Base-by-base conservation (phyloP, 257 asterid genomes). In the Scutellaria galericulata region DNA sequence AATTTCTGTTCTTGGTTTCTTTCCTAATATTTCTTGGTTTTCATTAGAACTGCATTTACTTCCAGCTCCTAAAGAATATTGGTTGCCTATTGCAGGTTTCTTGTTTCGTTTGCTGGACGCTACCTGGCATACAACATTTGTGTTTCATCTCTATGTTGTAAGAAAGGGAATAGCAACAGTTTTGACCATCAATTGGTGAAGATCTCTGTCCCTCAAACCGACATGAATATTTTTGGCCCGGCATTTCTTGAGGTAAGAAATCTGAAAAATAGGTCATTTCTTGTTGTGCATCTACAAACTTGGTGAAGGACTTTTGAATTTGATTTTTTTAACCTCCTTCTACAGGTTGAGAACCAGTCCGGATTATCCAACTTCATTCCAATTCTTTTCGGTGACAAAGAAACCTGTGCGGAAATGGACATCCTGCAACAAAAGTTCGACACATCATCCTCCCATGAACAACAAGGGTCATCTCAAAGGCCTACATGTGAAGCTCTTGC, bases 341-440 rank as follows among this genome's bases (percentile, higher is more conserved):
- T 81, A 83, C 85, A 94, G 98, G 96, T 94, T 44, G 99, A 95
- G 82, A 95, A 95, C 79, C 90, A 90, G 77, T 95, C 88, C 37
- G 99, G 99, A 12, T 63, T 95, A 76, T 92, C 99, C 57, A 95
- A 95, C 83, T 95, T 95, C 82, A 82, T 95, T 70, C 99, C 99
- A 6, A 80, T 95, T 64, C 91, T 95, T 27, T 70, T 95, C 6
- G 93, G 88, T n/a, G 90, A 92, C 73, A 78, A 80, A 82, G 95
- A 88, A 79, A 85, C 85, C 35, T 92, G 98, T 73, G 84, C 81
- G 52, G 99, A 95, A 80, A 86, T 92, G 92, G 81, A 79, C 70
- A 75, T 46, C 57, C 75, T 95, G 79, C 92, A 84, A 76, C 89
- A 68, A 72, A 82, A 81, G 54, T 70, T 82, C 1, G 85, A 70